Conservation (phyloP, 108 stramenopile genomes). For the Discostella stelligeroides region DNA sequence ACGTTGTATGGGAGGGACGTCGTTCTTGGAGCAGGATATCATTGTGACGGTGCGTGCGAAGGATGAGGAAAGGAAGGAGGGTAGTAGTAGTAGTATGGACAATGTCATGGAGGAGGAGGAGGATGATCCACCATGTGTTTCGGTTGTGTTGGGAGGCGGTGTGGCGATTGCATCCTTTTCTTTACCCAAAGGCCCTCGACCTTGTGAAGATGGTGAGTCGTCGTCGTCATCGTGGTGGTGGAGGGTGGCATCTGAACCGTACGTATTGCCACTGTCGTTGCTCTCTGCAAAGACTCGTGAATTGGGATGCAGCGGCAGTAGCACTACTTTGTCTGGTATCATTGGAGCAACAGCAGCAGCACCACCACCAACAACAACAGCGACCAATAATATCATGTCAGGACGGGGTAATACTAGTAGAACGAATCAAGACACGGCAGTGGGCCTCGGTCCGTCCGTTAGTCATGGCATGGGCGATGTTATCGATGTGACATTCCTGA, state of each 20-base stretch:
- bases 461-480: conserved; percentile 87
- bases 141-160: conserved; percentile 80
- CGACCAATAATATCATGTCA: neutral
- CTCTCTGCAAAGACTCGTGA: conserved; percentile 41
- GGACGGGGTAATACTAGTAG: too few relatives aligned
- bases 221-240: conserved; percentile 47
- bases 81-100: conserved; percentile 19
- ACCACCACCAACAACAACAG: conserved; percentile 6
- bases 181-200: conserved; percentile 42
- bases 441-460: conserved; percentile 29
- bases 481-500: conserved; percentile 59
- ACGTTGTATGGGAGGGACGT: conserved; percentile 52
- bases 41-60: conserved; percentile 48
- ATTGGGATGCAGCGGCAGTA: too few relatives aligned
- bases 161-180: conserved; percentile 69
- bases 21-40: conserved; percentile 75
- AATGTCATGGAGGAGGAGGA: conserved; percentile 14
- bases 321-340: conserved; percentile 21
- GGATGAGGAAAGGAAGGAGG: conserved; percentile 11
- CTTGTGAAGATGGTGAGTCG: neutral
- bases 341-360: conserved; percentile 11
- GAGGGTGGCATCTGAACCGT: conserved; percentile 72
- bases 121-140: conserved; percentile 53
- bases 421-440: conserved; percentile 4
- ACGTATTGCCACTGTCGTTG: conserved; percentile 65